phyloP scores from a whole-genome alignment of 2,329 filamentous ascomycete species.

The Penicillium sp. region DNA sequence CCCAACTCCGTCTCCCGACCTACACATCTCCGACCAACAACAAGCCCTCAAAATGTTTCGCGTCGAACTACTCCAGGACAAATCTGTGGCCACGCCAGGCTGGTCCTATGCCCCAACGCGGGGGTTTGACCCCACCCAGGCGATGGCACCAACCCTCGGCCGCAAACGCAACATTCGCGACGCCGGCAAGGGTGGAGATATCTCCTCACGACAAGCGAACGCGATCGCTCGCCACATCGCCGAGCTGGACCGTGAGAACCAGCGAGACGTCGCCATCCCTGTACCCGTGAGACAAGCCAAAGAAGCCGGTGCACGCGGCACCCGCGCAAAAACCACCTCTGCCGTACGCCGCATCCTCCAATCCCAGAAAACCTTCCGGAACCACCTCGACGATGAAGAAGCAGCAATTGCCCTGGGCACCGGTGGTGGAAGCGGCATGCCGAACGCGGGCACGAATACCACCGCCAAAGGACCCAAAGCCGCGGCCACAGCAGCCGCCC shows the following conservation, averaged over 20 bases:
- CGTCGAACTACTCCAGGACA: constrained; percentile 78
- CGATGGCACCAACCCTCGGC: constrained; percentile 53
- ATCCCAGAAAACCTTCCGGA: constrained; percentile 53
- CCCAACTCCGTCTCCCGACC: constrained; percentile 5
- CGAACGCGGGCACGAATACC: constrained; percentile 4
- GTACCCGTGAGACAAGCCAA: constrained; percentile 59
- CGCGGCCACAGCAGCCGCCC: constrained; percentile 12
- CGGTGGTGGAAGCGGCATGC: constrained; percentile 3
- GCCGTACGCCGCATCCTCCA: constrained; percentile 51
- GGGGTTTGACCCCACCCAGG: constrained; percentile 59
- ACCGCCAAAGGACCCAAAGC: constrained; percentile 13
- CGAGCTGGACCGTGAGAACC: constrained; percentile 78
- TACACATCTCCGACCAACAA: not conserved
- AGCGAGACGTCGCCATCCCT: constrained; percentile 70
- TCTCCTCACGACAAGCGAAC: constrained; percentile 78
- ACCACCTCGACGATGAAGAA: constrained; percentile 55
- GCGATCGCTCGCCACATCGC: constrained; percentile 80
- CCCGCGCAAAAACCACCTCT: constrained; percentile 46
- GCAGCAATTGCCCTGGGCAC: constrained; percentile 35
- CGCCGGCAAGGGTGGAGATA: constrained; percentile 60
- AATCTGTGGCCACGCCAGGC: constrained; percentile 72
- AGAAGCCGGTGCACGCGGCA: constrained; percentile 39
- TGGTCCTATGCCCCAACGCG: constrained; percentile 91
- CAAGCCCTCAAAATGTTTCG: constrained; percentile 56
- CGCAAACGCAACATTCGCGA: constrained; percentile 73